Base-by-base conservation (phyloP, 768 basidiomycete genomes). In the Candolleomyces aberdarensis region DNA sequence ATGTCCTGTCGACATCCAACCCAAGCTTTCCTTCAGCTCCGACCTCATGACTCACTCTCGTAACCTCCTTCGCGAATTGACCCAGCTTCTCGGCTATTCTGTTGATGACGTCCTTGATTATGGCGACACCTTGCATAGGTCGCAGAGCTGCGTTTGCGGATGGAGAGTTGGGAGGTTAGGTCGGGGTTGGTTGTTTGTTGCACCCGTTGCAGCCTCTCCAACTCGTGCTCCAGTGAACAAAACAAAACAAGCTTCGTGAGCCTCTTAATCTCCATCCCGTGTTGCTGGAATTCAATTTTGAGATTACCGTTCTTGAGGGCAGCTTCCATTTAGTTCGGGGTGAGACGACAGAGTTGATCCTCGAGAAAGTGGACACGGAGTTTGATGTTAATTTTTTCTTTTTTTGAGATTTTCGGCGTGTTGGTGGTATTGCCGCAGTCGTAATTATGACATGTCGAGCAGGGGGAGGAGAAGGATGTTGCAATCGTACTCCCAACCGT, bases 361-460 rank as follows among this genome's bases (percentile, higher is more conserved):
- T 98, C 93, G 47, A 97, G 84, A 71, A 97, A 96, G 70, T 97
- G 94, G 3, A 98, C 92, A 61, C 94, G 92, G 56, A 98, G 84
- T 73, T 98, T 97, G 70, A 99, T 88, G 69, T 88, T 90, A 73
- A 98, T 98, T 79, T 96, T 96, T 72, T 98, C 96, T 72, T 72
- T 96, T 97, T 78, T 96, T 95, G 68, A 95, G 85, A 63, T 87
- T 87, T 75, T 98, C 94, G 26, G 5, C 5, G 66, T 83, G 31
- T 61, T 98, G 26, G 26, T 26, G 26, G 26, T n/a, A n/a, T n/a
- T n/a, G n/a, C n/a, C n/a, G 68, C 22, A 50, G 47, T 41, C 51
- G 40, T 44, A 53, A 41, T 59, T 48, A 20, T 39, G 36, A 32
- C 26, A 29, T 50, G 47, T 49, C 48, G 13, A 41, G 26, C 3